Conservation (phyloP, 2,329 filamentous ascomycete species). For the Aspergillus alliaceus region DNA sequence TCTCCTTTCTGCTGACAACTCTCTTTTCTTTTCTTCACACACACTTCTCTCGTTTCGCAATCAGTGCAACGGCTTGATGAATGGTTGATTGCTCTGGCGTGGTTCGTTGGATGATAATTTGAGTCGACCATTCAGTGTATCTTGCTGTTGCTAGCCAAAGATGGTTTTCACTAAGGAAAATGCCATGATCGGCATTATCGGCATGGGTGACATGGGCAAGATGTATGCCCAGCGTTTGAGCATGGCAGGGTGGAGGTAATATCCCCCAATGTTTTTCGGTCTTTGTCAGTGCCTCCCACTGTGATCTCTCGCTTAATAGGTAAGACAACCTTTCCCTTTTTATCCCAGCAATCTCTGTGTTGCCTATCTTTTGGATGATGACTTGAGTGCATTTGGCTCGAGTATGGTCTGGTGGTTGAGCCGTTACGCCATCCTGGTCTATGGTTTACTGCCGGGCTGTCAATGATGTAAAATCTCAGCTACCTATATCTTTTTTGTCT, state of each 20-base stretch:
- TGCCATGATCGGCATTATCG: constrained; percentile 88
- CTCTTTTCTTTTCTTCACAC: neutral
- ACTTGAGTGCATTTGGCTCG: constrained; percentile 99
- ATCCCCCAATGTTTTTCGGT: constrained; percentile 6
- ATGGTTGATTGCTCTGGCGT: neutral
- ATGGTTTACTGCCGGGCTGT: constrained; percentile 62
- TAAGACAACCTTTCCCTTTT: constrained; percentile 22
- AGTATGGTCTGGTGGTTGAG: constrained; percentile 71
- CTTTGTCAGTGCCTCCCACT: neutral
- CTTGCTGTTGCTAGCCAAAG: neutral
- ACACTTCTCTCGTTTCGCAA: neutral
- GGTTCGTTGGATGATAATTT: neutral
- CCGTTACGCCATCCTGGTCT: constrained; percentile 75
- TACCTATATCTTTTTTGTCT: constrained; percentile 93
- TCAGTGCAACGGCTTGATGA: neutral
- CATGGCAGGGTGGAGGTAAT: constrained; percentile 85
- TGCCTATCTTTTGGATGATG: constrained; percentile 66
- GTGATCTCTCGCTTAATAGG: constrained; percentile 32
- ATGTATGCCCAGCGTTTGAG: constrained; percentile 93
- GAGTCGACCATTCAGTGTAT: neutral
- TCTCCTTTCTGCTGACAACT: constrained; percentile 3
- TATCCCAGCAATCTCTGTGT: constrained; percentile 7
- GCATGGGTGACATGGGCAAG: constrained; percentile 99
- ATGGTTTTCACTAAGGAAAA: constrained; percentile 56
- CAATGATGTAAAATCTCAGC: constrained; percentile 99